Conservation (phyloP, 2,329 filamentous ascomycete genomes). For the Endothia cerciana region DNA sequence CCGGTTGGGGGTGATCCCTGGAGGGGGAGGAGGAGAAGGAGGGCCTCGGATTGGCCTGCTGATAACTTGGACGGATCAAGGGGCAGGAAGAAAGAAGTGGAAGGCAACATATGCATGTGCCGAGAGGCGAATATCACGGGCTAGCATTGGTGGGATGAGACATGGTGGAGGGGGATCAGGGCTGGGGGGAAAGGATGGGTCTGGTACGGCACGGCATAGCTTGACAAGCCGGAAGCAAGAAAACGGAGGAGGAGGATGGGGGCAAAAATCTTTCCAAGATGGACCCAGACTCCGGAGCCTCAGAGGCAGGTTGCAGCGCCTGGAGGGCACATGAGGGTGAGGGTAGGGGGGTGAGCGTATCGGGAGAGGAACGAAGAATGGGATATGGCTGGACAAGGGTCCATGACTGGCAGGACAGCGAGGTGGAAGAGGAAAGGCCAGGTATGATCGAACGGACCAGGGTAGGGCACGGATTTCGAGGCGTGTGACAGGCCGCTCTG, state of each 20-base stretch:
- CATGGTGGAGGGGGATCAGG: constrained; percentile 34
- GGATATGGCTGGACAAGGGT: constrained; percentile 26
- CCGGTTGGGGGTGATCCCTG: constrained; percentile 40
- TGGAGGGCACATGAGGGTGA: constrained; percentile 26
- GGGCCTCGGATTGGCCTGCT: constrained; percentile 36
- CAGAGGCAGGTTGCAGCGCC: constrained; percentile 30
- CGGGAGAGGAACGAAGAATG: constrained; percentile 26
- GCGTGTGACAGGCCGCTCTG: constrained; percentile 20
- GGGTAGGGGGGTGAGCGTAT: constrained; percentile 24
- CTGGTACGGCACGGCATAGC: constrained; percentile 29
- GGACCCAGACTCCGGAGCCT: constrained; percentile 32
- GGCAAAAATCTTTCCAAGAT: constrained; percentile 30
- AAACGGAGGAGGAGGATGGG: constrained; percentile 29
- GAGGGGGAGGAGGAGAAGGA: constrained; percentile 34
- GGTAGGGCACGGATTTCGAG: constrained; percentile 21
- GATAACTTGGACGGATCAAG: constrained; percentile 42
- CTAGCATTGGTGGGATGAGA: constrained; percentile 41
- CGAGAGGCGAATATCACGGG: constrained; percentile 42
- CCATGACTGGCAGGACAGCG: constrained; percentile 17
- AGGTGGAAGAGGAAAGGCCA: constrained; percentile 17
- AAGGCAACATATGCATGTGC: constrained; percentile 44
- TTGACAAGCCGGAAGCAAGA: constrained; percentile 25
- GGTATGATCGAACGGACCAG: constrained; percentile 28
- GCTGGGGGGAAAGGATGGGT: constrained; percentile 32
- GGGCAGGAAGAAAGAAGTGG: constrained; percentile 33